Base-by-base conservation (phyloP, 805 yeast species). In the Yamadazyma endophytica region DNA sequence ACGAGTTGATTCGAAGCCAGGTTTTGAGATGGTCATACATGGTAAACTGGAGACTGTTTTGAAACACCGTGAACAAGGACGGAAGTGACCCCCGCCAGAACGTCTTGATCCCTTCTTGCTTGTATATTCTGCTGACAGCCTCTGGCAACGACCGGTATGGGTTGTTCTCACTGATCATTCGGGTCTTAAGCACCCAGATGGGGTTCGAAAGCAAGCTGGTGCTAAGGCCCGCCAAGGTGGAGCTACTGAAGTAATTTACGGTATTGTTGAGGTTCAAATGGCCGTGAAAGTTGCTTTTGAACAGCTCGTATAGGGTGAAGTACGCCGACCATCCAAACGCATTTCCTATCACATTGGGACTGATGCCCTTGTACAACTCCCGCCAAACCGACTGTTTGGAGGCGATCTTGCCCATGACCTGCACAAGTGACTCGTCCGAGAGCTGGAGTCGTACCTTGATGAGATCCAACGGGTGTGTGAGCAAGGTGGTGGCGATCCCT, bases 181-280 rank as follows among this genome's bases (percentile, higher is more conserved):
- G 68, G 0, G 98, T 92, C 56, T 92, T 92, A 13, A 92, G 54
- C 1, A 92, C 96, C 98, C 98, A 90, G 8, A 90, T 73, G 1
- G 98, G 98, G 50, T 88, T 92, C 1, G 98, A 89, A 11, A 84
- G 24, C 0, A 86, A 33, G 1, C 94, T 73, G 0, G 96, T 86
- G 4, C 78, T 47, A 24, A 78, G 49, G 0, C 98, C 98, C 0
- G 97, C 88, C 12, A 58, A 23, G 2, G 63, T 36, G 2, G 66
- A 59, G 5, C 66, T 55, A 4, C 56, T 48, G 31, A 64, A 62
- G 37, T 54, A 65, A 27, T 52, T 54, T 4, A 52, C 30, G 3
- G 50, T 44, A 23, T 42, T 44, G 13, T 35, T 29, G 5, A 18
- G 4, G 38, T 35, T 6, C 35, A 43, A 36, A 4, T 13, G 18